Evolutionary conservation across 345 rosid genomes (phyloP).

Genomic region (Eucalyptus erythrocorys): DNA sequence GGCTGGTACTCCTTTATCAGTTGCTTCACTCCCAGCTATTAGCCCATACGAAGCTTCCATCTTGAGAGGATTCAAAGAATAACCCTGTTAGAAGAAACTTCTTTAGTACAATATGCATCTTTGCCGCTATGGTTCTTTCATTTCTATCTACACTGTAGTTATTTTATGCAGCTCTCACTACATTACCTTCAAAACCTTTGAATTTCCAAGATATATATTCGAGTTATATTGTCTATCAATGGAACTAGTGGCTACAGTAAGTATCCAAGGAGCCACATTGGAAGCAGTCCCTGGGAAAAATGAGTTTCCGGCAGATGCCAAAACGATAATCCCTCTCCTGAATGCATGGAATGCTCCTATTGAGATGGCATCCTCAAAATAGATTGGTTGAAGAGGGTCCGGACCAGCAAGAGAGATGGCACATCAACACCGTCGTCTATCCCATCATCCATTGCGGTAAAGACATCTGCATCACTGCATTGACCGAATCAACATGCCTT

Average conservation of each 20-base stretch:
- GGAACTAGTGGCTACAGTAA: slow-evolving; percentile 37
- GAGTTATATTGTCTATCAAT: slow-evolving; percentile 22
- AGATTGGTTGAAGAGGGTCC: slow-evolving; percentile 16
- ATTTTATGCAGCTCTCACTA: background rate
- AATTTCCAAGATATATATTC: slow-evolving; percentile 14
- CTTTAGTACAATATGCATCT: background rate
- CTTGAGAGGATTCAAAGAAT: slow-evolving; percentile 26
- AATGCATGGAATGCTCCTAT: slow-evolving; percentile 40
- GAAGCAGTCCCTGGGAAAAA: slow-evolving; percentile 9
- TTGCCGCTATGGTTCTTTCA: background rate
- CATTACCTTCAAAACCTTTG: slow-evolving; percentile 10
- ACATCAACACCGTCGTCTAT: slow-evolving; percentile 30
- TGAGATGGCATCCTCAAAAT: slow-evolving; percentile 11
- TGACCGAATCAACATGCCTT: slow-evolving; percentile 31
- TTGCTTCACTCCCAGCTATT: slow-evolving; percentile 25
- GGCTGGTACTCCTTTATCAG: slow-evolving; percentile 31
- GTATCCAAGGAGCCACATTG: slow-evolving; percentile 41
- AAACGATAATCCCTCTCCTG: slow-evolving; percentile 26
- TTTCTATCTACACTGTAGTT: background rate
- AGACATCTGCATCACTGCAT: slow-evolving; percentile 28
- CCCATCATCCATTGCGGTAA: slow-evolving; percentile 37
- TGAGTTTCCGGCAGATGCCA: slow-evolving; percentile 35
- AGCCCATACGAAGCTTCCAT: slow-evolving; percentile 12
- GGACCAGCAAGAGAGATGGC: slow-evolving; percentile 30
- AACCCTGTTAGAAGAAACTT: slow-evolving; percentile 10